Conservation (phyloP, 495 filamentous ascomycete genomes). For the Delitschia confertaspora region DNA sequence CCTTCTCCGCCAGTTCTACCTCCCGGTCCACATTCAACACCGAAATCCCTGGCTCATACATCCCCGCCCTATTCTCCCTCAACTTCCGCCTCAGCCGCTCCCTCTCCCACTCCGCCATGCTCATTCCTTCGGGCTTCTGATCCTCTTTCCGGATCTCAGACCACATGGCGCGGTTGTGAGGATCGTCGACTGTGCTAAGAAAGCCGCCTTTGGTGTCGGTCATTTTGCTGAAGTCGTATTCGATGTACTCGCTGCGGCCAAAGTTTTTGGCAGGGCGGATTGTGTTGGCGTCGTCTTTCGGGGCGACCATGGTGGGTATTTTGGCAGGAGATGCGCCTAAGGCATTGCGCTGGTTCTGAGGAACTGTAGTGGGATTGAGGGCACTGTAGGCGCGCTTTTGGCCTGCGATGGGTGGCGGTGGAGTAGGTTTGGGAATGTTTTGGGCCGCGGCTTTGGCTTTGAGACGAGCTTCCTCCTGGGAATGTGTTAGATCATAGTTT, state of each 20-base stretch:
- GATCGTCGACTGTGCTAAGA: slow-evolving; percentile 77
- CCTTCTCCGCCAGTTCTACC: slow-evolving; percentile 32
- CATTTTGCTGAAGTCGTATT: slow-evolving; percentile 97
- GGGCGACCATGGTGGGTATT: slow-evolving; percentile 11
- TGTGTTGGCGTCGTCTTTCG: slow-evolving; percentile 39
- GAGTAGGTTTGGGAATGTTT: slow-evolving; percentile 32
- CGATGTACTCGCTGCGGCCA: slow-evolving; percentile 64
- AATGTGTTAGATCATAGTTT: not conserved
- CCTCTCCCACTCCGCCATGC: slow-evolving; percentile 83
- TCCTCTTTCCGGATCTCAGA: slow-evolving; percentile 35
- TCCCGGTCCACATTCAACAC: slow-evolving; percentile 42
- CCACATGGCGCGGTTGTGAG: slow-evolving; percentile 66
- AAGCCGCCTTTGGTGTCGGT: slow-evolving; percentile 96
- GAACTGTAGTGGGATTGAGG: slow-evolving; percentile 49
- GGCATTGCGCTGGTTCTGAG: slow-evolving; percentile 61
- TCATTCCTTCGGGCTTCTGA: slow-evolving; percentile 80
- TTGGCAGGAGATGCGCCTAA: slow-evolving; percentile 32
- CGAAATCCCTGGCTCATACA: slow-evolving; percentile 78
- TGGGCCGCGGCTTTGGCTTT: slow-evolving; percentile 82
- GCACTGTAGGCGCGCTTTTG: slow-evolving; percentile 54
- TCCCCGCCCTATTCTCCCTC: slow-evolving; percentile 63
- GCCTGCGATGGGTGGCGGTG: slow-evolving; percentile 35
- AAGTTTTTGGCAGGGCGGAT: slow-evolving; percentile 75
- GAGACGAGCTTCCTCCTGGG: slow-evolving; percentile 79
- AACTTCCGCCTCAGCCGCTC: slow-evolving; percentile 61